Conservation (phyloP, 1,284 basidiomycete genomes). For the Pholiota adiposa region DNA sequence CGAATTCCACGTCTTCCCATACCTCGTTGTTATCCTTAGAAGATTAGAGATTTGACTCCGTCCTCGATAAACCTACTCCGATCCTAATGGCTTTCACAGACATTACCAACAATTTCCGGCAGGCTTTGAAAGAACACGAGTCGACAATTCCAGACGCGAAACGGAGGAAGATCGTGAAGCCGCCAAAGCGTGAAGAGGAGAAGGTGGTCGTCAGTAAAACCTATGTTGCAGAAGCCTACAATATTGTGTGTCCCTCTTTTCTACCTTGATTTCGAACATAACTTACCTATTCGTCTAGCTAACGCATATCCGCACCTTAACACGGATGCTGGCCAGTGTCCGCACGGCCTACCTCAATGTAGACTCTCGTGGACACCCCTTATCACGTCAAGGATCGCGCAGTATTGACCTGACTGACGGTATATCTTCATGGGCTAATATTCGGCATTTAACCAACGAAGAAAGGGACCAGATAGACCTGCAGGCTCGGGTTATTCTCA, state of each 20-base stretch:
- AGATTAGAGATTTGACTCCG: neutral
- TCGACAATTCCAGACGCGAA: slow-evolving; percentile 48
- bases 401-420: slow-evolving; percentile 58
- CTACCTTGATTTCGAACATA: neutral
- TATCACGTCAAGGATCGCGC: slow-evolving; percentile 52
- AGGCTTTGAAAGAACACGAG: slow-evolving; percentile 52
- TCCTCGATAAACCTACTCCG: neutral
- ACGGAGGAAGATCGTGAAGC: slow-evolving; percentile 50
- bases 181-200: slow-evolving; percentile 37
- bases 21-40: slow-evolving; percentile 1
- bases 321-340: slow-evolving; percentile 69
- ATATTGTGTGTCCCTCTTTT: slow-evolving; percentile 52
- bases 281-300: slow-evolving; percentile 47
- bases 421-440: slow-evolving; percentile 64
- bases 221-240: slow-evolving; percentile 75
- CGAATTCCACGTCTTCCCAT: slow-evolving; percentile 1
- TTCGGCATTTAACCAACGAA: slow-evolving; percentile 78
- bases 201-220: slow-evolving; percentile 57
- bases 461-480: slow-evolving; percentile 92
- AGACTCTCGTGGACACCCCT: slow-evolving; percentile 56
- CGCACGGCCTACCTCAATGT: slow-evolving; percentile 82
- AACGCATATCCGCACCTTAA: slow-evolving; percentile 71
- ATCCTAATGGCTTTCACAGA: slow-evolving; percentile 51
- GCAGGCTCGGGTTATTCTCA: slow-evolving; percentile 82
- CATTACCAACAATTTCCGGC: slow-evolving; percentile 65